These are phyloP conservation scores for Litchi chinensis DNA, from an alignment of 345 rosid genomes.

Conservation along the genomic window DNA sequence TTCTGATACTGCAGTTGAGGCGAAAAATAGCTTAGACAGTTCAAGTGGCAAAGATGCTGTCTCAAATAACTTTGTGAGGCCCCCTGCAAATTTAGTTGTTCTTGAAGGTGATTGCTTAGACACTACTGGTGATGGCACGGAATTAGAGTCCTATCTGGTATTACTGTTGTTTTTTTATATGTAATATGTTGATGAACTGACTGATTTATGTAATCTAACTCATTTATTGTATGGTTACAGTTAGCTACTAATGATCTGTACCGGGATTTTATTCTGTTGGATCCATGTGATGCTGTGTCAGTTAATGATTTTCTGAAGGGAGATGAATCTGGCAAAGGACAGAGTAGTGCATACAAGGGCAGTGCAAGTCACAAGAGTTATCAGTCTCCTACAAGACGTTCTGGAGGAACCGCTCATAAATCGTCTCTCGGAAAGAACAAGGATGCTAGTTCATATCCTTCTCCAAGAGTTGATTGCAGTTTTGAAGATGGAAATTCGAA, in stretches of 20 bases:
- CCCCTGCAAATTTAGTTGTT: conserved; percentile 93
- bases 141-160: conserved; percentile 97
- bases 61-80: conserved; percentile 69
- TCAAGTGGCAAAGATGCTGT: conserved; percentile 53
- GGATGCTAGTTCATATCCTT: conserved; percentile 38
- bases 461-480: conserved; percentile 43
- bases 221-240: conserved; percentile 49
- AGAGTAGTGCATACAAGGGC: conserved; percentile 38
- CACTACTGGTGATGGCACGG: conserved; percentile 71
- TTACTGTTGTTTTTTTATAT: conserved; percentile 22
- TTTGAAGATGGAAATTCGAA: conserved; percentile 41
- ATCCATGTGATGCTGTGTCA: conserved; percentile 69
- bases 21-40: conserved; percentile 72
- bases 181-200: conserved; percentile 21
- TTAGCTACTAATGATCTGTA: conserved; percentile 82
- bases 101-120: conserved; percentile 94
- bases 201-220: conserved; percentile 13
- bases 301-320: conserved; percentile 59
- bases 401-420: conserved; percentile 63
- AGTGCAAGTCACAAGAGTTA: conserved; percentile 55
- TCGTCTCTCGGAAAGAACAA: conserved; percentile 62
- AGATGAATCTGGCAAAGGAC: conserved; percentile 46
- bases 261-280: conserved; percentile 80
- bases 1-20: conserved; percentile 58
- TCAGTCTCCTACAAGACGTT: conserved; percentile 57